These are phyloP conservation scores for Fomitopsis pulvina DNA, from an alignment of 768 basidiomycete species.

Conservation along the genomic window DNA sequence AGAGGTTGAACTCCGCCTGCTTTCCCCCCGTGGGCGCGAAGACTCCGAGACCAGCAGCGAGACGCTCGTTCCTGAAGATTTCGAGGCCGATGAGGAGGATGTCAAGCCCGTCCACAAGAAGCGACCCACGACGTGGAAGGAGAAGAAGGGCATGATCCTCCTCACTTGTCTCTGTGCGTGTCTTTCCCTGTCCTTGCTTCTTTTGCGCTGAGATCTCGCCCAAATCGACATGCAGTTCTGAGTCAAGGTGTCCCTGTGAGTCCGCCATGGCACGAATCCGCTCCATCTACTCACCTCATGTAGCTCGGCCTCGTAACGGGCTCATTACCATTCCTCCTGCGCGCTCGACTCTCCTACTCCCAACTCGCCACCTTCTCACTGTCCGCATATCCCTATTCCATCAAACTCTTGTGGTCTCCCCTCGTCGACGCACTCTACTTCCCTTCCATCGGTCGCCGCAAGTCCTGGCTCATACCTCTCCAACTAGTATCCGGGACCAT, in stretches of 20 bases:
- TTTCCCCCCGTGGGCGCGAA: neutral
- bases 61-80: neutral
- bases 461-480: conserved; percentile 99
- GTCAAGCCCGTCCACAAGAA: neutral
- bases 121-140: neutral
- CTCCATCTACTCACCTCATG: neutral
- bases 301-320: conserved; percentile 37
- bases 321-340: conserved; percentile 93
- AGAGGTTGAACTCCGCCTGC: neutral
- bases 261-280: neutral
- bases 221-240: neutral
- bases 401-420: conserved; percentile 96
- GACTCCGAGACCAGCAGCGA: neutral
- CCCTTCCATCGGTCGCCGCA: conserved; percentile 81
- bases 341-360: conserved; percentile 93
- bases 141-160: neutral
- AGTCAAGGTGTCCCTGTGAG: neutral
- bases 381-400: conserved; percentile 90
- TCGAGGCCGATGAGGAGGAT: neutral
- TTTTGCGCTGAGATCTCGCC: neutral
- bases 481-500: conserved; percentile 82
- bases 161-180: neutral
- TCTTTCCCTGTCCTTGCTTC: neutral
- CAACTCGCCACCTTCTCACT: conserved; percentile 93
- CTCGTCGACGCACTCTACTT: conserved; percentile 91